Percentiles rank a stretch among this genome's conserved stretches.
Evolutionary conservation across 1,139 yeast species (phyloP).

Genomic region (Trichomonascaceae sp.): DNA sequence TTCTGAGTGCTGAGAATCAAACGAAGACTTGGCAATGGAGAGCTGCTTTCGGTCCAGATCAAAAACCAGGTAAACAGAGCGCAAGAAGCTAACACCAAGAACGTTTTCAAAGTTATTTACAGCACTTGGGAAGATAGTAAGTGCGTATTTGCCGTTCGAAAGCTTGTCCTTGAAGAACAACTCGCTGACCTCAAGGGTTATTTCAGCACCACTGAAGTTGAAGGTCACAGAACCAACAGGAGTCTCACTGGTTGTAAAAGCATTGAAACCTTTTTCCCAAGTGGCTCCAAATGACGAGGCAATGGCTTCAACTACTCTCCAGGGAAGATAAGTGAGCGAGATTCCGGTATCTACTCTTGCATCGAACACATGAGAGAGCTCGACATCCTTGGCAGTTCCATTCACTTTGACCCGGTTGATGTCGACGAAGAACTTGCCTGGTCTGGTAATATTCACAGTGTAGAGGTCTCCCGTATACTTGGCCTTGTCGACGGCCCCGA

Average conservation of each 20-base stretch:
- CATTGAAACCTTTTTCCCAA: constrained; percentile 4
- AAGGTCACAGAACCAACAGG: constrained; percentile 21
- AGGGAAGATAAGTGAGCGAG: constrained; percentile 21
- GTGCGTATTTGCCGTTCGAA: background rate
- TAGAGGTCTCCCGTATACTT: constrained; percentile 45
- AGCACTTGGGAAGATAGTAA: background rate
- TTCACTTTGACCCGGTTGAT: constrained; percentile 1
- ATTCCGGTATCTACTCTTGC: constrained; percentile 8
- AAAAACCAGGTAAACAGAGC: constrained; percentile 63
- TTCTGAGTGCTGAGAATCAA: constrained; percentile 18
- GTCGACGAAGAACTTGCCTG: constrained; percentile 9
- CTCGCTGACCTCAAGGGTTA: constrained; percentile 39
- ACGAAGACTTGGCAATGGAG: constrained; percentile 38
- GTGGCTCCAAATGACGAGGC: constrained; percentile 17
- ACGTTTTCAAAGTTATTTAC: constrained; percentile 25
- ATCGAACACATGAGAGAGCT: background rate
- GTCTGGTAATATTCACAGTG: constrained; percentile 24
- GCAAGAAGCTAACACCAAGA: constrained; percentile 64
- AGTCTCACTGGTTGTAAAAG: constrained; percentile 11
- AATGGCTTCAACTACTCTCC: constrained; percentile 12
- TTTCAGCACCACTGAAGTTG: constrained; percentile 37
- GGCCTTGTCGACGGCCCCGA: constrained; percentile 54
- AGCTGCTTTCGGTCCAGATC: constrained; percentile 58
- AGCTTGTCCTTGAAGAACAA: constrained; percentile 17
- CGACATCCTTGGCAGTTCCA: background rate